Percentiles rank a stretch among this genome's conserved stretches.
Conservation (phyloP, 495 filamentous ascomycete genomes). For the Podospora australis region DNA sequence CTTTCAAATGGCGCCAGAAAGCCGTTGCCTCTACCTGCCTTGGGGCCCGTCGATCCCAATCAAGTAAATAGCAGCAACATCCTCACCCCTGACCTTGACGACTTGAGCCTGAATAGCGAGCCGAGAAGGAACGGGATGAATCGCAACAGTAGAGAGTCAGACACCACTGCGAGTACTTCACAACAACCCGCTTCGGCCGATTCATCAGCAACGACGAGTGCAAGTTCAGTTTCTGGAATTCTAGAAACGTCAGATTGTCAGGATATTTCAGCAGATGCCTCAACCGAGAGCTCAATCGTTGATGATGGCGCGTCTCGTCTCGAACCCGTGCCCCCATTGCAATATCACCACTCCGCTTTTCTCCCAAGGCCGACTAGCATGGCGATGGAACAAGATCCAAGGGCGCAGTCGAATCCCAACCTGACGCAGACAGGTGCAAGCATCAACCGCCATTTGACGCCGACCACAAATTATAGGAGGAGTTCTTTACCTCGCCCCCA, state of each 20-base stretch:
- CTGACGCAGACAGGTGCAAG: constrained; percentile 31
- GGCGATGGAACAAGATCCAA: constrained; percentile 29
- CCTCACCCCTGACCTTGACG: constrained; percentile 24
- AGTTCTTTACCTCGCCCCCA: constrained; percentile 57
- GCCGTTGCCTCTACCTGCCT: constrained; percentile 8
- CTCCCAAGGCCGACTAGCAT: constrained; percentile 34
- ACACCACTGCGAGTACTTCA: constrained; percentile 38
- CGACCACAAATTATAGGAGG: constrained; percentile 43
- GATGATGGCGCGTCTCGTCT: constrained; percentile 29
- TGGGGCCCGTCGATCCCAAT: background rate
- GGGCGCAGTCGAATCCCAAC: constrained; percentile 42
- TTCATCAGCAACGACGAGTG: constrained; percentile 43
- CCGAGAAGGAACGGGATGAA: constrained; percentile 28
- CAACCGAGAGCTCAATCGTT: constrained; percentile 36
- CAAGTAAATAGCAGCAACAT: background rate
- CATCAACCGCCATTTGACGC: constrained; percentile 54
- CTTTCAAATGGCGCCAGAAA: constrained; percentile 6
- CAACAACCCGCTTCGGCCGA: constrained; percentile 38
- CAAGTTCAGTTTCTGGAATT: constrained; percentile 43
- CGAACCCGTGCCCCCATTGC: constrained; percentile 44
- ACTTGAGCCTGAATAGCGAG: constrained; percentile 27
- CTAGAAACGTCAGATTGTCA: constrained; percentile 38
- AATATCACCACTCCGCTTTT: constrained; percentile 48
- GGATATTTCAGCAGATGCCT: constrained; percentile 31
- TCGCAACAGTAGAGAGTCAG: constrained; percentile 43